phyloP scores from a whole-genome alignment of 345 rosid species.

The Sisymbrium altissimum region DNA sequence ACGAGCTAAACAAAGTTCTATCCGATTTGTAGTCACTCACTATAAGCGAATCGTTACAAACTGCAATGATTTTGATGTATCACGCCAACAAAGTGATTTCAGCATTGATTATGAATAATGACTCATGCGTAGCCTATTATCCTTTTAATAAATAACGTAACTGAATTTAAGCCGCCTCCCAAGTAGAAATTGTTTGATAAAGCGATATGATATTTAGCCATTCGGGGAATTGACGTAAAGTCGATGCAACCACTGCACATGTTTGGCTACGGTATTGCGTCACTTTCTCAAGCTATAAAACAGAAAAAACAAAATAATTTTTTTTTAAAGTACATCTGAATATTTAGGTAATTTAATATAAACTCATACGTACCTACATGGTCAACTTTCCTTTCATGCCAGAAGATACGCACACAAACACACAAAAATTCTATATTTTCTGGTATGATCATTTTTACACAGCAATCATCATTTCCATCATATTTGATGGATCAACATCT shows the following conservation, averaged over 20 bases:
- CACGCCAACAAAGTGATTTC: too few species aligned
- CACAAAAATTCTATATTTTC: neutral
- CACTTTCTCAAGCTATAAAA: constrained; percentile 11
- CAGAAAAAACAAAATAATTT: neutral
- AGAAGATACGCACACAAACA: neutral
- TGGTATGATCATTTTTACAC: neutral
- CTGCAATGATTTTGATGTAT: too few species aligned
- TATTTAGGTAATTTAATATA: constrained; percentile 10
- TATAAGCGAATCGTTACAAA: too few species aligned
- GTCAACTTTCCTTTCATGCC: neutral
- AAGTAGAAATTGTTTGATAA: neutral
- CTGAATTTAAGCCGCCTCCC: neutral
- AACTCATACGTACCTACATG: neutral
- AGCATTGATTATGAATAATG: too few species aligned
- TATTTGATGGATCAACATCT: neutral
- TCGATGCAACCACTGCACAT: constrained; percentile 27
- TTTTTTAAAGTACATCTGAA: neutral
- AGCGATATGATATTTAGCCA: neutral
- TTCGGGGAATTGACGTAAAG: constrained; percentile 4
- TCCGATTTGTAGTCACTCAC: too few species aligned
- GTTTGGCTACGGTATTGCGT: constrained; percentile 8
- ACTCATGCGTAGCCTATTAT: too few species aligned
- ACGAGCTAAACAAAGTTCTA: too few species aligned
- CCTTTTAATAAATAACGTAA: too few species aligned
- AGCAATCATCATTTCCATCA: neutral